Conservation (phyloP, 2,329 filamentous ascomycete species). For the Trichoderma breve region DNA sequence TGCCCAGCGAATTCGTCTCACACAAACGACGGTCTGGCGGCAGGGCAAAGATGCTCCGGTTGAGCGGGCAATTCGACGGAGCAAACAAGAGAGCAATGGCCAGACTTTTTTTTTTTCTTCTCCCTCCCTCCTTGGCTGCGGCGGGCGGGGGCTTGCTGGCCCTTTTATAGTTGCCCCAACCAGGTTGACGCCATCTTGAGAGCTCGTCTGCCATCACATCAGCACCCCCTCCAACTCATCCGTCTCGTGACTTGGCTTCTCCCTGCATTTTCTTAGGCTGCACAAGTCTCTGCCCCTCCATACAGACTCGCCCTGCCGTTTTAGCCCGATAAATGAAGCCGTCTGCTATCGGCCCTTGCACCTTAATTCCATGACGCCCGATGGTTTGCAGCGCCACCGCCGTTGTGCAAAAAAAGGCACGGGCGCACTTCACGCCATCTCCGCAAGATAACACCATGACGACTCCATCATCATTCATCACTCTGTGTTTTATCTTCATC, state of each 20-base stretch:
- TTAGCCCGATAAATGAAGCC: constrained; percentile 18
- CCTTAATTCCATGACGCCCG: constrained; percentile 13
- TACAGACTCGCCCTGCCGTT: not conserved
- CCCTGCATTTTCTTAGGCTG: constrained; percentile 15
- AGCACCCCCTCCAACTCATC: constrained; percentile 8
- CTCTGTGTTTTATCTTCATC: not conserved
- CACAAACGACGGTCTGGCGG: not conserved
- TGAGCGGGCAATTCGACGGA: constrained; percentile 8
- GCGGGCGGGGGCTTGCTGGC: constrained; percentile 8
- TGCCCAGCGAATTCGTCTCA: constrained; percentile 8
- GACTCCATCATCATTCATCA: not conserved
- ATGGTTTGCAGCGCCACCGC: constrained; percentile 14
- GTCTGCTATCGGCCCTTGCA: not conserved
- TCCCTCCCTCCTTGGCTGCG: not conserved
- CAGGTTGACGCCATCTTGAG: constrained; percentile 19
- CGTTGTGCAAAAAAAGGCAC: not conserved
- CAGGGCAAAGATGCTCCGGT: constrained; percentile 16
- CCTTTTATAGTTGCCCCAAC: constrained; percentile 21
- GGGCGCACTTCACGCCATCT: not conserved
- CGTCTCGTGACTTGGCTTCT: constrained; percentile 19
- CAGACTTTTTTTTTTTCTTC: not conserved
- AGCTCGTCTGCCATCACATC: not conserved
- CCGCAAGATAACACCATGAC: not conserved
- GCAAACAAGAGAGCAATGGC: not conserved
- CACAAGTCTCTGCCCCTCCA: constrained; percentile 17